phyloP scores from a whole-genome alignment of 768 basidiomycete genomes.

The Hysterangium stoloniferum region DNA sequence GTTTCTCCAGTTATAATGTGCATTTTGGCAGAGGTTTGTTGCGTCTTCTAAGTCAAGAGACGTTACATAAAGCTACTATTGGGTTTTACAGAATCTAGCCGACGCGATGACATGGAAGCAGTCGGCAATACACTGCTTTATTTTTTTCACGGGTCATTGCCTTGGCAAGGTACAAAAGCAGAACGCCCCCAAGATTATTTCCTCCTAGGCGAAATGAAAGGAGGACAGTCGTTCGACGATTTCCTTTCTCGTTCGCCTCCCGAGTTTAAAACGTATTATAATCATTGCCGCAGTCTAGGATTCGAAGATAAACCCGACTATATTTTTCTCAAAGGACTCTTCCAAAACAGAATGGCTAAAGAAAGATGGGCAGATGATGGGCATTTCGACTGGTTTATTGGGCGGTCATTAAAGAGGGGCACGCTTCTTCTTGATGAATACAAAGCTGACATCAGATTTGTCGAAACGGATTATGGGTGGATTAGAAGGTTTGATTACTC shows the following conservation, averaged over 20 bases:
- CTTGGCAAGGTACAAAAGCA: conserved; percentile 24
- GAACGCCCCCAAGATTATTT: conserved; percentile 6
- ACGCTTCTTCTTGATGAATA: too few species aligned
- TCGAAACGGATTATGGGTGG: too few species aligned
- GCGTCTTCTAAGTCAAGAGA: background rate
- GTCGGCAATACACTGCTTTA: conserved; percentile 30
- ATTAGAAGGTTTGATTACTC: too few species aligned
- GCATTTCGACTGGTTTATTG: conserved; percentile 11
- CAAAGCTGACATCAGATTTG: too few species aligned
- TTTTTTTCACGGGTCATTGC: conserved; percentile 24
- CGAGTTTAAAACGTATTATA: conserved; percentile 14
- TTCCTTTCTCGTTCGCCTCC: conserved; percentile 9
- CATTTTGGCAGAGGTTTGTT: conserved; percentile 15
- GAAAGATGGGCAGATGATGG: background rate
- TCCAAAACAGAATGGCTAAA: conserved; percentile 1
- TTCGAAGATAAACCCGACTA: conserved; percentile 22
- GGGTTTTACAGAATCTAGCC: conserved; percentile 18
- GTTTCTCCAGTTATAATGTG: conserved; percentile 15
- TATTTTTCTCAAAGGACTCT: conserved; percentile 11
- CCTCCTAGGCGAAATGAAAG: conserved; percentile 17
- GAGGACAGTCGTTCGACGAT: background rate
- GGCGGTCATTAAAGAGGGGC: too few species aligned
- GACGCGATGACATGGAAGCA: conserved; percentile 30
- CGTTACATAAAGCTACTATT: background rate
- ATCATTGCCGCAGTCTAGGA: conserved; percentile 15